These are phyloP conservation scores for Phytopythium vexans DNA, from an alignment of 352 stramenopile genomes.

Conservation along the genomic window DNA sequence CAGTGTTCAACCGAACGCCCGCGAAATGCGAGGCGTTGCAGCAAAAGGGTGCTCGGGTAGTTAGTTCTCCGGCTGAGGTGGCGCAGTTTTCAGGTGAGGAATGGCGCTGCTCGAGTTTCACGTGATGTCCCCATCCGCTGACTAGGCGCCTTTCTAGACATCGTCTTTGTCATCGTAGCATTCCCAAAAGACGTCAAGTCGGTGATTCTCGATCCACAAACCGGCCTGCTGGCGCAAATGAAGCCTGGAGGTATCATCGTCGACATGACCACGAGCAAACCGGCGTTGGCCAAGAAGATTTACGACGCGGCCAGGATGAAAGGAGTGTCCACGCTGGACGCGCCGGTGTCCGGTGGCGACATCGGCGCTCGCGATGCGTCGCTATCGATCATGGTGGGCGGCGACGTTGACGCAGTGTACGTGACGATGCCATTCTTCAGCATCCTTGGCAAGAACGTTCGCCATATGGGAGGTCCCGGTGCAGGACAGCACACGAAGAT, in stretches of 20 bases:
- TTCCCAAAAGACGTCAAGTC: slow-evolving; percentile 82
- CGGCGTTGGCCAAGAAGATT: slow-evolving; percentile 87
- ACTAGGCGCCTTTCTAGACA: slow-evolving; percentile 35
- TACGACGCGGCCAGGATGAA: slow-evolving; percentile 69
- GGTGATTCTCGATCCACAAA: slow-evolving; percentile 68
- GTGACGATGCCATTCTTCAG: slow-evolving; percentile 83
- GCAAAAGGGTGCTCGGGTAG: slow-evolving; percentile 75
- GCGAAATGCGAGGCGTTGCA: slow-evolving; percentile 77
- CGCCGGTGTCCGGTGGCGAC: slow-evolving; percentile 85
- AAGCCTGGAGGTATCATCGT: slow-evolving; percentile 82
- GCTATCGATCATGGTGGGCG: slow-evolving; percentile 90
- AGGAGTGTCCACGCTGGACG: slow-evolving; percentile 72
- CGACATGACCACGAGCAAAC: slow-evolving; percentile 90
- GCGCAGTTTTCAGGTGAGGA: slow-evolving; percentile 61
- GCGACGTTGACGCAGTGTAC: slow-evolving; percentile 80
- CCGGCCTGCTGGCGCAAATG: slow-evolving; percentile 64
- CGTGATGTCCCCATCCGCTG: not conserved
- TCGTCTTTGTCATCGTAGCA: slow-evolving; percentile 90
- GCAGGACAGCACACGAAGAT: slow-evolving; percentile 90
- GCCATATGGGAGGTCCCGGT: slow-evolving; percentile 82
- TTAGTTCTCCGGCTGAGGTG: slow-evolving; percentile 73
- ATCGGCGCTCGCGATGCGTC: slow-evolving; percentile 84
- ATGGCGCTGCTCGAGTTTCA: not conserved
- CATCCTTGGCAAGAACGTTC: slow-evolving; percentile 88
- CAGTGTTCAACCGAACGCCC: slow-evolving; percentile 81